These are phyloP conservation scores for Fusarium poae DNA, from an alignment of 2,329 filamentous ascomycete genomes.

Conservation along the genomic window DNA sequence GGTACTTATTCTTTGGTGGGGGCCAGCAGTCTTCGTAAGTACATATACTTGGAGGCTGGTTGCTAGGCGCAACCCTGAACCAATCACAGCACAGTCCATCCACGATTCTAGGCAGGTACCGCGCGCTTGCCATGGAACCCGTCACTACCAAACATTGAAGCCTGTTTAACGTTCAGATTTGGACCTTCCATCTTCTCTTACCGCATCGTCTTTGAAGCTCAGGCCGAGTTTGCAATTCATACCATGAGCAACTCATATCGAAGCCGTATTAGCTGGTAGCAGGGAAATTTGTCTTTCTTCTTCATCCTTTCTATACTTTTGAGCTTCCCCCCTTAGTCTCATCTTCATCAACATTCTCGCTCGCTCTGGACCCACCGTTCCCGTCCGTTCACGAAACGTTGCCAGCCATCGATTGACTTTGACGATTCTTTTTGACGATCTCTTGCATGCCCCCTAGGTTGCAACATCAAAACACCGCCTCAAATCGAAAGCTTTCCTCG, in stretches of 20 bases:
- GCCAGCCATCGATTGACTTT: constrained; percentile 41
- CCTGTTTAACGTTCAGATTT: constrained; percentile 27
- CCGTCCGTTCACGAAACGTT: constrained; percentile 45
- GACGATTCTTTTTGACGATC: constrained; percentile 35
- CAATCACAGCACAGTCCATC: constrained; percentile 11
- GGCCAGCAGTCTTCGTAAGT: neutral
- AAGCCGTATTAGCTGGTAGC: constrained; percentile 44
- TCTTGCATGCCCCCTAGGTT: constrained; percentile 25
- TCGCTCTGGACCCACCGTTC: constrained; percentile 43
- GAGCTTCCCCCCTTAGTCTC: constrained; percentile 18
- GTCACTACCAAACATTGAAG: constrained; percentile 44
- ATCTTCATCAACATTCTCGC: constrained; percentile 24
- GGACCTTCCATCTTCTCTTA: constrained; percentile 18
- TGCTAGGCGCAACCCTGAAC: constrained; percentile 43
- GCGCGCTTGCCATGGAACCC: constrained; percentile 41
- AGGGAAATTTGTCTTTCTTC: constrained; percentile 37
- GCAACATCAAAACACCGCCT: constrained; percentile 10
- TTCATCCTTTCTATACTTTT: constrained; percentile 26
- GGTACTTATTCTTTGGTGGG: constrained; percentile 12
- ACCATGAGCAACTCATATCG: constrained; percentile 44
- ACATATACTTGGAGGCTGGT: constrained; percentile 38
- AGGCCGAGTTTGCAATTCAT: constrained; percentile 36
- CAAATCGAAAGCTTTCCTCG: neutral
- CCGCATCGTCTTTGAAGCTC: constrained; percentile 31
- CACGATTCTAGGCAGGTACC: constrained; percentile 30